Base-by-base conservation (phyloP, 2,329 filamentous ascomycete species). In the Neonectria coccinea region DNA sequence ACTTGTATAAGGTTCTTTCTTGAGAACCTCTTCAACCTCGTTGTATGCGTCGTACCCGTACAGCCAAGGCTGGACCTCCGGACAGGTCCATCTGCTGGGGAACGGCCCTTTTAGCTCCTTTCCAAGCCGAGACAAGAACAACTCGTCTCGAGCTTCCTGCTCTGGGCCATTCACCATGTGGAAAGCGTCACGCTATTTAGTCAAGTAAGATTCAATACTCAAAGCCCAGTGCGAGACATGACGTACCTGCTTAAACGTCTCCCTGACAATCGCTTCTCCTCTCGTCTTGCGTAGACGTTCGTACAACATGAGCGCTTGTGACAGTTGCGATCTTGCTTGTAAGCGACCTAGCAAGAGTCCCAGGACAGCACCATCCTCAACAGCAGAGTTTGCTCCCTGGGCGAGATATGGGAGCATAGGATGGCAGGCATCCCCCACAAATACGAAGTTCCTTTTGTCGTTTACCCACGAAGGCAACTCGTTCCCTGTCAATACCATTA, bases 291-390 rank as follows among this genome's bases (percentile, higher is more conserved):
- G 79, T 65, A 86, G 65, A 12, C 73, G 71, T 59, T 86, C 79
- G 70, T 86, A 87, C 62, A 83, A 69, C 27, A 70, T 71, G 18
- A 84, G 72, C 0, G 79, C 82, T n/a, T 80, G 77, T 0, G 81
- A 80, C 2, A 89, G 62, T 29, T 85, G 80, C 0, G 82, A 78
- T 51, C 80, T 83, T 0, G 75, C 76, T 36, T 79, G 76, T 10
- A 90, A 78, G 3, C 83, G 79, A 0, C 84, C 83, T 0, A 92
- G 77, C 1, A 91, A 71, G 1, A 83, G 79, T 0, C 89, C 90
- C 0, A 92, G 77, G 0, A 90, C 88, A 0, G 89, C 88, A 0
- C 89, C 90, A 57, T 92, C 90, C 72, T 92, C 90, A 1, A 92
- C 80, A 0, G 87, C 86, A 0, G 85, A 89, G 72, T 91, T 91